Evolutionary conservation across 2,329 filamentous ascomycete species (phyloP).

Genomic region (Paracoccidioides lutzii): DNA sequence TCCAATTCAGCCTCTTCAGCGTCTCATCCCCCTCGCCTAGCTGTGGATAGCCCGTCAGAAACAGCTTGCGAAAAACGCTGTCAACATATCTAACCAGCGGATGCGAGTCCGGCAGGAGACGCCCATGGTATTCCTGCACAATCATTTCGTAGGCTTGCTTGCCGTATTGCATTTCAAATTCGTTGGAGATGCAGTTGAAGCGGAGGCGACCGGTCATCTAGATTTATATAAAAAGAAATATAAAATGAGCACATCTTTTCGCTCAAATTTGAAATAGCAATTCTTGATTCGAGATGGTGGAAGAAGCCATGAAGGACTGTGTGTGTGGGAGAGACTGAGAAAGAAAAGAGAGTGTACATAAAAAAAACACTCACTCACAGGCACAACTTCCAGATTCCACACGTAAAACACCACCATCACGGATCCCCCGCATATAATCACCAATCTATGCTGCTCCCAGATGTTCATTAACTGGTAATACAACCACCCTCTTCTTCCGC

Average conservation of each 20-base stretch:
- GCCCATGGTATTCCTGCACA: constrained; percentile 32
- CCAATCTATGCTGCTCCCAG: background rate
- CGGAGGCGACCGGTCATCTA: constrained; percentile 43
- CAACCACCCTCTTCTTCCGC: background rate
- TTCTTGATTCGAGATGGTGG: background rate
- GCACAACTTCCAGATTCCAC: constrained; percentile 6
- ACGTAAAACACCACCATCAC: constrained; percentile 4
- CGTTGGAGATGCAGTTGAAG: constrained; percentile 43
- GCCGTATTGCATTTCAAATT: constrained; percentile 33
- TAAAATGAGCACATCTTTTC: background rate
- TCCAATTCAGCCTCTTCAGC: constrained; percentile 42
- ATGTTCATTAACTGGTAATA: background rate
- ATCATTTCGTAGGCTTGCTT: constrained; percentile 36
- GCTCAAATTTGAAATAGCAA: background rate
- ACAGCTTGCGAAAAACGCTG: constrained; percentile 40
- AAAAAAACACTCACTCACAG: constrained; percentile 3
- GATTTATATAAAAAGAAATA: background rate
- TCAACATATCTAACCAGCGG: constrained; percentile 38
- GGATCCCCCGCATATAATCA: background rate
- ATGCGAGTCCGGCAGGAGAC: constrained; percentile 39
- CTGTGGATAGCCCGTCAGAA: constrained; percentile 38
- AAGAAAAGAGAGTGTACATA: background rate
- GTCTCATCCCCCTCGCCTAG: constrained; percentile 8
- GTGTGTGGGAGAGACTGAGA: background rate
- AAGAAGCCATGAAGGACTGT: background rate